Percentiles rank a stretch among this genome's conserved stretches.
These are phyloP conservation scores for Cordyceps fumosorosea DNA, from an alignment of 2,329 filamentous ascomycete genomes.

Conservation along the genomic window DNA sequence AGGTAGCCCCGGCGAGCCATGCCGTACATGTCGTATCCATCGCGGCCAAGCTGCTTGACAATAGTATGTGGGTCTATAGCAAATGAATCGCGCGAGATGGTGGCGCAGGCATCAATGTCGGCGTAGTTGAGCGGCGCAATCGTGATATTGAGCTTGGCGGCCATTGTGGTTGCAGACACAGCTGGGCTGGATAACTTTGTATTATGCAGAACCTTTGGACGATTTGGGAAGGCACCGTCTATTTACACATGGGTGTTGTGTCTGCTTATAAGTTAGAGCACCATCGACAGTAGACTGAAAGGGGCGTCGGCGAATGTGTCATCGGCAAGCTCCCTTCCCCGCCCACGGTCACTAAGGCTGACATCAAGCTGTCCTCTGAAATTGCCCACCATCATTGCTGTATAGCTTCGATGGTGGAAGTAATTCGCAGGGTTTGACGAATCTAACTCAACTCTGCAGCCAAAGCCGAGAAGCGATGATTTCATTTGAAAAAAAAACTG, in stretches of 20 bases:
- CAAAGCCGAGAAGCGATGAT: too few relatives aligned
- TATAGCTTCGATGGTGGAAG: too few relatives aligned
- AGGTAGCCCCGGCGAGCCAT: conserved; percentile 9
- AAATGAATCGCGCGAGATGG: conserved; percentile 8
- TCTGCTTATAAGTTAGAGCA: background rate
- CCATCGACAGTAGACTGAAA: background rate
- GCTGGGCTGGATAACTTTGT: background rate
- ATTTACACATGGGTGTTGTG: background rate
- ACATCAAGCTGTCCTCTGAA: too few relatives aligned
- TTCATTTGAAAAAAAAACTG: too few relatives aligned
- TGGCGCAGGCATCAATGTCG: conserved; percentile 12
- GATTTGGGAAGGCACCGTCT: too few relatives aligned
- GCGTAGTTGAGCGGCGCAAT: conserved; percentile 13
- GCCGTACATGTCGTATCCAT: conserved; percentile 14
- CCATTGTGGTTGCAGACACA: background rate
- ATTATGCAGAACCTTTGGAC: too few relatives aligned
- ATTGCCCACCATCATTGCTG: background rate
- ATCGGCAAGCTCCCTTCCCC: background rate
- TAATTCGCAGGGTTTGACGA: too few relatives aligned
- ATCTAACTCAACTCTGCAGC: too few relatives aligned
- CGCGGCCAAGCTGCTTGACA: conserved; percentile 14
- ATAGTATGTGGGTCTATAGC: conserved; percentile 13
- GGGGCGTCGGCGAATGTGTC: background rate
- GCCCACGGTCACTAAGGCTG: background rate
- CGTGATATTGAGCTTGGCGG: conserved; percentile 5